These are phyloP conservation scores for Benincasa hispida DNA, from an alignment of 306 rosid species.

Conservation along the genomic window DNA sequence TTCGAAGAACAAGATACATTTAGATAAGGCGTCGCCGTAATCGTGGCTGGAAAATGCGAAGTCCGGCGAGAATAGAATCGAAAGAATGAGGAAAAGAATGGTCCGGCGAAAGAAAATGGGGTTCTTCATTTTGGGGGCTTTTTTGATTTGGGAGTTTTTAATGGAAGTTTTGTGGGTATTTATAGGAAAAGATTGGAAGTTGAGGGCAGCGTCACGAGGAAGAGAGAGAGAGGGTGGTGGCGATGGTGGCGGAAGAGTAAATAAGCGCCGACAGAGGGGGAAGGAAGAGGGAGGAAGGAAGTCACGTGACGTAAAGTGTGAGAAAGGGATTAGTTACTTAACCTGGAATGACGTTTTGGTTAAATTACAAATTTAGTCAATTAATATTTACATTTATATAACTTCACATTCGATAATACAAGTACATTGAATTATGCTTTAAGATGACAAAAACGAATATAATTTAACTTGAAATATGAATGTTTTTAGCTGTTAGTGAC, in stretches of 20 bases:
- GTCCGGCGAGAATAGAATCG: not conserved
- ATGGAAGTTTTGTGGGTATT: constrained; percentile 7
- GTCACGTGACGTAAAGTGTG: constrained; percentile 13
- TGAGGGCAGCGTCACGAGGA: constrained; percentile 38
- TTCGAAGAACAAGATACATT: constrained; percentile 66
- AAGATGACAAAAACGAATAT: too few relatives aligned
- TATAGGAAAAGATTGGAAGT: constrained; percentile 2
- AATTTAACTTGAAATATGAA: too few relatives aligned
- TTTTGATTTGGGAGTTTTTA: not conserved
- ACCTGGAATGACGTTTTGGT: too few relatives aligned
- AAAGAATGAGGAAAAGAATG: not conserved
- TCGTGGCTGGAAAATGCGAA: constrained; percentile 20
- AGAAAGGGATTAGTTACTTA: not conserved
- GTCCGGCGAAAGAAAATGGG: not conserved
- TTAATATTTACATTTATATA: too few relatives aligned
- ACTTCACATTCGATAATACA: too few relatives aligned
- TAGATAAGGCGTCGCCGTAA: constrained; percentile 64
- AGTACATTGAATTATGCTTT: too few relatives aligned
- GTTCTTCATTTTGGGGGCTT: not conserved
- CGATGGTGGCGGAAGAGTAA: constrained; percentile 2
- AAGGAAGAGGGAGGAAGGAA: not conserved
- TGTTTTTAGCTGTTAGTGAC: too few relatives aligned
- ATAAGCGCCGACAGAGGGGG: constrained; percentile 11
- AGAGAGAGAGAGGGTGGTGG: constrained; percentile 17
- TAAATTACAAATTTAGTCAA: too few relatives aligned